These are phyloP conservation scores for Allantophomopsis cytisporea DNA, from an alignment of 2,329 filamentous ascomycete species.

Conservation along the genomic window DNA sequence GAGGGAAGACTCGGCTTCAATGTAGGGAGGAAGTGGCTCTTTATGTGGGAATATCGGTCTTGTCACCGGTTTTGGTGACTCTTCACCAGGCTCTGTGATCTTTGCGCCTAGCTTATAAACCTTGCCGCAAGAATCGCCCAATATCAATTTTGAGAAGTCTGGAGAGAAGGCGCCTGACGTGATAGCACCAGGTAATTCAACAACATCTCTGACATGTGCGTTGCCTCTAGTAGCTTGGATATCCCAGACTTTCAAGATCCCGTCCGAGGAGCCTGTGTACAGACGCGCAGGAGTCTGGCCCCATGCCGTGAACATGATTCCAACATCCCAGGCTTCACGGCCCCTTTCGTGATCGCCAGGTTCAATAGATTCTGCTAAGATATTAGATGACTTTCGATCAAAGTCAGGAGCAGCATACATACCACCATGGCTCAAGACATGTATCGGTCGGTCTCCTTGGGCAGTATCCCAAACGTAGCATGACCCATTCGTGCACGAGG, in stretches of 20 bases:
- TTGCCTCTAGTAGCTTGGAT: conserved; percentile 26
- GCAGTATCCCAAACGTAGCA: conserved; percentile 52
- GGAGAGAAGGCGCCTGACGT: conserved; percentile 44
- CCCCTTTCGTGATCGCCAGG: conserved; percentile 13
- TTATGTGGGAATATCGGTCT: neutral
- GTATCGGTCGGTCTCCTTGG: conserved; percentile 37
- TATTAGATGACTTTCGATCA: conserved; percentile 3
- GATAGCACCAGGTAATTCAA: conserved; percentile 41
- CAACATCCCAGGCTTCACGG: conserved; percentile 41
- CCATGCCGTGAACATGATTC: conserved; percentile 52
- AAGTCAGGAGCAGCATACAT: neutral
- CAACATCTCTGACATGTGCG: conserved; percentile 35
- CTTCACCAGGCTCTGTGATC: conserved; percentile 18
- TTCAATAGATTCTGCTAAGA: conserved; percentile 13
- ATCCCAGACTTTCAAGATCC: conserved; percentile 50
- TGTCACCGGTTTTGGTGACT: neutral
- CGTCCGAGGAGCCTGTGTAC: conserved; percentile 52
- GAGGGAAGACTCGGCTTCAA: neutral
- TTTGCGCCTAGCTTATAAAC: conserved; percentile 40
- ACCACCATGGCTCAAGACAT: conserved; percentile 38
- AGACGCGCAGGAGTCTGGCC: conserved; percentile 40
- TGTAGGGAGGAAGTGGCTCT: neutral
- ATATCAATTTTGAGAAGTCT: conserved; percentile 36
- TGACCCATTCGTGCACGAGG: conserved; percentile 45
- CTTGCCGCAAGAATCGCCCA: conserved; percentile 48